Evolutionary conservation across 208 protist species (phyloP).

Genomic region (Vickermania ingenoplastis): DNA sequence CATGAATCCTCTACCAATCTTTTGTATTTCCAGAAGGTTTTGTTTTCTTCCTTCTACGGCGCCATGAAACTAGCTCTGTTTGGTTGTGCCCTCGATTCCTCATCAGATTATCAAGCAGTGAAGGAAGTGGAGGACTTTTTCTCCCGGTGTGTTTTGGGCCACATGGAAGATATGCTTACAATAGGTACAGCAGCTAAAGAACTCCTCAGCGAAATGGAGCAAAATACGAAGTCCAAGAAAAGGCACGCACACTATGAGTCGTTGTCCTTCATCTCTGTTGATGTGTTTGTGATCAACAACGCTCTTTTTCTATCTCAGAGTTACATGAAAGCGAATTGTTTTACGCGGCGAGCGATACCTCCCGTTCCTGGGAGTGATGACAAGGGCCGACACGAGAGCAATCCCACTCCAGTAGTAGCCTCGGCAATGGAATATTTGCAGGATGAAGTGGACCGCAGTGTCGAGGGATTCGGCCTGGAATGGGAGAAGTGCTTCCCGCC

Average conservation of each 20-base stretch:
- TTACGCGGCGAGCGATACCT: slow-evolving; percentile 23
- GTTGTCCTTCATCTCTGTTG: slow-evolving; percentile 14
- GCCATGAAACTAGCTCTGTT: slow-evolving; percentile 24
- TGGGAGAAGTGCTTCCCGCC: slow-evolving; percentile 68
- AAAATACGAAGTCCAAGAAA: background rate
- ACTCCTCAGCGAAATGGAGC: background rate
- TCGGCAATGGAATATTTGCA: slow-evolving; percentile 13
- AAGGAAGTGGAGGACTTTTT: background rate
- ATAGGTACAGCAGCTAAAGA: background rate
- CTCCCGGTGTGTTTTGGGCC: background rate
- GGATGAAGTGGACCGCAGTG: slow-evolving; percentile 32
- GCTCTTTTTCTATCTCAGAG: slow-evolving; percentile 56
- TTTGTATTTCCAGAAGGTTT: slow-evolving; percentile 71
- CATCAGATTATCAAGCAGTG: background rate
- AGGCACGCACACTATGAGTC: background rate
- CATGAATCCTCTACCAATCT: slow-evolving; percentile 72
- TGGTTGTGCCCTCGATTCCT: background rate
- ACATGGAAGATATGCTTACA: background rate
- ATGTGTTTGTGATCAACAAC: slow-evolving; percentile 82
- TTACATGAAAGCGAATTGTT: slow-evolving; percentile 62
- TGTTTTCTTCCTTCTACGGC: slow-evolving; percentile 71
- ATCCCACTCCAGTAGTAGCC: background rate
- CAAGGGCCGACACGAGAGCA: too few relatives aligned
- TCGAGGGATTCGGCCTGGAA: slow-evolving; percentile 55
- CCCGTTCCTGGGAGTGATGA: slow-evolving; percentile 2